Percentiles rank a stretch among this genome's conserved stretches.
These are phyloP conservation scores for Termitomyces sp. DNA, from an alignment of 768 basidiomycete genomes.

Conservation along the genomic window DNA sequence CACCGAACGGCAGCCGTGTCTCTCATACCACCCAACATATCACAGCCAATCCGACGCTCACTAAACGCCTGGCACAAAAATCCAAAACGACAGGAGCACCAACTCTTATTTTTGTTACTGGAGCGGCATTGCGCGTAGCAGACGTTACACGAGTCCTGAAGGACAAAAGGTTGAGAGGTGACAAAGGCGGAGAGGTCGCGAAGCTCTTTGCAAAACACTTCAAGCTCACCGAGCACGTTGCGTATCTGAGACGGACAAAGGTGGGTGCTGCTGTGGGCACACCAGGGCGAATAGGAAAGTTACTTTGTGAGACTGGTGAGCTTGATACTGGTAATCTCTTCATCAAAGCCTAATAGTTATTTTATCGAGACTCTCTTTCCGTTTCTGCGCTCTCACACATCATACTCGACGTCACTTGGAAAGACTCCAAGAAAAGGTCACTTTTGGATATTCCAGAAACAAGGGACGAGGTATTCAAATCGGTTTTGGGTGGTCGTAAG, in stretches of 20 bases:
- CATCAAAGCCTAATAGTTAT: conserved; percentile 1
- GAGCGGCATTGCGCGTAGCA: conserved; percentile 89
- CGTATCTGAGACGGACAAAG: conserved; percentile 80
- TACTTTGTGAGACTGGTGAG: conserved; percentile 68
- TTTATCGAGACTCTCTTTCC: conserved; percentile 56
- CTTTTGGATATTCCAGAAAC: conserved; percentile 83
- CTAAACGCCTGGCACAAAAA: conserved; percentile 65
- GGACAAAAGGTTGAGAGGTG: conserved; percentile 63
- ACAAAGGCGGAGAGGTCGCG: conserved; percentile 87
- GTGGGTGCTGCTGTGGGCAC: conserved; percentile 90
- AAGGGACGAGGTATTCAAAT: conserved; percentile 74
- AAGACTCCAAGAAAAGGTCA: conserved; percentile 71
- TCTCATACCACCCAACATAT: background rate
- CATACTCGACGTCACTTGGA: conserved; percentile 70
- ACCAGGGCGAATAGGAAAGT: conserved; percentile 84
- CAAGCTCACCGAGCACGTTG: conserved; percentile 83
- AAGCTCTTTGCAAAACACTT: conserved; percentile 96
- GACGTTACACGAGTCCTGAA: conserved; percentile 77
- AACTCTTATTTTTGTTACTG: conserved; percentile 77
- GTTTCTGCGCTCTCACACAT: conserved; percentile 79
- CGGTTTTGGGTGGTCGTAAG: conserved; percentile 57
- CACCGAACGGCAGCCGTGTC: background rate
- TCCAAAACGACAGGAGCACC: conserved; percentile 82
- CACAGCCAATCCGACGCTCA: conserved; percentile 62
- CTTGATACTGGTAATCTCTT: background rate